Evolutionary conservation across 495 filamentous ascomycete species (phyloP).

Genomic region (Annulohypoxylon bovei): DNA sequence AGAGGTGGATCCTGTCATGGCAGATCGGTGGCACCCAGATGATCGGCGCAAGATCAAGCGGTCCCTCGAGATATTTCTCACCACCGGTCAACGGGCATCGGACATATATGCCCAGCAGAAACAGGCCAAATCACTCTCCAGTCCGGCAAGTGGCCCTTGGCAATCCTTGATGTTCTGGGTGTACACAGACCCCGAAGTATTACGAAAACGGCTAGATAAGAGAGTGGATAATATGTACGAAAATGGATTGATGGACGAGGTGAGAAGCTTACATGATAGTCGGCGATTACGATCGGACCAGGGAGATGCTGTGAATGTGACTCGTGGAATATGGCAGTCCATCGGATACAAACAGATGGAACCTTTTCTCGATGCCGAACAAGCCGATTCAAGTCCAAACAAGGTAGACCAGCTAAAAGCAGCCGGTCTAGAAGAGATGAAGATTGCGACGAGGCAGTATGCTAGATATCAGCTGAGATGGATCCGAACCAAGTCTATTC

Average conservation of each 20-base stretch:
- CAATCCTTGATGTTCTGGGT: conserved; percentile 87
- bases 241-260: conserved; percentile 75
- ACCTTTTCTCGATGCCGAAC: conserved; percentile 68
- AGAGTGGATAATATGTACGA: conserved; percentile 86
- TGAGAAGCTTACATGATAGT: conserved; percentile 67
- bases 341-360: conserved; percentile 95
- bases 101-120: conserved; percentile 87
- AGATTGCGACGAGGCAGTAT: conserved; percentile 86
- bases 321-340: conserved; percentile 90
- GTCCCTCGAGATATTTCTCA: conserved; percentile 88
- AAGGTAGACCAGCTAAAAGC: conserved; percentile 52
- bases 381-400: conserved; percentile 45
- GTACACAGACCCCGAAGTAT: conserved; percentile 71
- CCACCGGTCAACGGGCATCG: conserved; percentile 80
- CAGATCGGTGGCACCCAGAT: conserved; percentile 91
- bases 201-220: conserved; percentile 74
- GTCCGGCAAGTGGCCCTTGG: conserved; percentile 54
- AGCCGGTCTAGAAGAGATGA: conserved; percentile 63
- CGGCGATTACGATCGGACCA: conserved; percentile 56
- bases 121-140: conserved; percentile 38
- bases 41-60: conserved; percentile 89
- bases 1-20: conserved; percentile 89
- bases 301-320: conserved; percentile 70
- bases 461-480: conserved; percentile 83
- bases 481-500: conserved; percentile 83